Evolutionary conservation across 2,329 filamentous ascomycete species (phyloP).

Genomic region (Microsporum ferrugineum): DNA sequence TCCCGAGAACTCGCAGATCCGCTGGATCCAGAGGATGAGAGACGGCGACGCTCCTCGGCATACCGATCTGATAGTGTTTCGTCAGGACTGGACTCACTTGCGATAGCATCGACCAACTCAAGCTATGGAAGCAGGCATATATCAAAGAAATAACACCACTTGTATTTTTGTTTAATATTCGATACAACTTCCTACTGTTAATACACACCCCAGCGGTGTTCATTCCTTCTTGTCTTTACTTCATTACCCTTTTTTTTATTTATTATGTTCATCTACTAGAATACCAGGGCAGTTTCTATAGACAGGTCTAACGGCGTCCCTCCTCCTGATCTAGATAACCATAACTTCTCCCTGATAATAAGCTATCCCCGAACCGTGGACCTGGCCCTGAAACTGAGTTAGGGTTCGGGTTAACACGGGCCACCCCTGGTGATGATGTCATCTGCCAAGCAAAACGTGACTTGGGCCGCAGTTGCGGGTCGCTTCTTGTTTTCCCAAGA

Average conservation of each 20-base stretch:
- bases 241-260: not conserved
- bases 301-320: not conserved
- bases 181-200: not conserved
- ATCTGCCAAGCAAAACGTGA: slow-evolving; percentile 1
- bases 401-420: slow-evolving; percentile 4
- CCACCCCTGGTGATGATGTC: slow-evolving; percentile 3
- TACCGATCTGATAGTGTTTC: slow-evolving; percentile 8
- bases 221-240: not conserved
- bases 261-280: not conserved
- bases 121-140: slow-evolving; percentile 1
- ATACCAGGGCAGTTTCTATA: not conserved
- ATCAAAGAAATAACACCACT: not conserved
- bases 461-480: not conserved
- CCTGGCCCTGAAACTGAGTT: not conserved
- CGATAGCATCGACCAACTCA: slow-evolving; percentile 8
- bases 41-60: not conserved
- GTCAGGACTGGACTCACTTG: slow-evolving; percentile 8
- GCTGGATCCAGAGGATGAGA: not conserved
- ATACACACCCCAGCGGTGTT: not conserved
- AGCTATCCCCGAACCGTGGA: not conserved
- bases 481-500: not conserved
- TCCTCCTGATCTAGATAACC: not conserved
- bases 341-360: not conserved
- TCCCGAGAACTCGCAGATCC: not conserved
- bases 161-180: not conserved